A percentile compares a stretch with the other conserved stretches of the same genome.
Conservation (phyloP, 768 basidiomycete species). For the Trametes coccinea region DNA sequence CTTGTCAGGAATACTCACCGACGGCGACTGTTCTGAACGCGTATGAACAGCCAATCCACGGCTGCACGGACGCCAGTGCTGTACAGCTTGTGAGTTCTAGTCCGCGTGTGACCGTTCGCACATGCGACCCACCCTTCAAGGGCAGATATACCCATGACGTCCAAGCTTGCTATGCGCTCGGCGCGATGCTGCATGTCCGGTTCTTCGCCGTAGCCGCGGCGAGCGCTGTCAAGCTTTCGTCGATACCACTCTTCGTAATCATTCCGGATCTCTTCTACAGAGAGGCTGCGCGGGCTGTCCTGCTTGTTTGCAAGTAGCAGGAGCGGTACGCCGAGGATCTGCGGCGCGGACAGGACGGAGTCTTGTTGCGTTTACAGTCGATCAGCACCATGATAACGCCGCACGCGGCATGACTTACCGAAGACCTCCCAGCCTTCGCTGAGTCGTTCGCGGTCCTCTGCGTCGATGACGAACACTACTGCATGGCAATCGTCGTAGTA, state of each 20-base stretch:
- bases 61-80: constrained; percentile 72
- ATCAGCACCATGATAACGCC: constrained; percentile 15
- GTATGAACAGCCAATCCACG: constrained; percentile 92
- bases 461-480: constrained; percentile 93
- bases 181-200: constrained; percentile 32
- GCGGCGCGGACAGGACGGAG: constrained; percentile 82
- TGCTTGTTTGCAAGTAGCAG: constrained; percentile 97
- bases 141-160: constrained; percentile 85
- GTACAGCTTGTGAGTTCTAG: not conserved
- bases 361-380: constrained; percentile 48
- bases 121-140: constrained; percentile 72
- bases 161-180: constrained; percentile 49
- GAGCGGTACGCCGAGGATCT: constrained; percentile 87
- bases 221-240: constrained; percentile 66
- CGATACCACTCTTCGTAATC: constrained; percentile 89
- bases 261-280: constrained; percentile 88
- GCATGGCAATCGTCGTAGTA: constrained; percentile 99
- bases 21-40: constrained; percentile 83
- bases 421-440: constrained; percentile 98
- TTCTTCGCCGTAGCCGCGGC: constrained; percentile 46
- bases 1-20: constrained; percentile 40
- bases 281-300: constrained; percentile 76
- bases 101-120: not conserved
- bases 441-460: constrained; percentile 83
- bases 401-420: constrained; percentile 52